These are phyloP conservation scores for Stephania cephalantha DNA, from an alignment of 164 flowering plant genomes.

Conservation along the genomic window DNA sequence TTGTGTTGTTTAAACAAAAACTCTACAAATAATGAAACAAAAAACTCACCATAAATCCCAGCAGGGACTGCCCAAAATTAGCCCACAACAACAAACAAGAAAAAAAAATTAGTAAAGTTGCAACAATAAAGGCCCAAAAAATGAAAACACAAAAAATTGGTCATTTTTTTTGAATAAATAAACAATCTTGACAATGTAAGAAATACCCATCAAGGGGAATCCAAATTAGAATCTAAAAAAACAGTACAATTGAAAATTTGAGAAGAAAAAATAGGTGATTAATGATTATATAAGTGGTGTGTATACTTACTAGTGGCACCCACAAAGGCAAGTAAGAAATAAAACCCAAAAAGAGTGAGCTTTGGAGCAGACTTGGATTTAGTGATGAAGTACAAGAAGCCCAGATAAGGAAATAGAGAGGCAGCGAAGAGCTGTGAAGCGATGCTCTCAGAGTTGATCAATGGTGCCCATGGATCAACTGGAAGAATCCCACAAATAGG, in stretches of 20 bases:
- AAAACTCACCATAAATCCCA: conserved; percentile 80
- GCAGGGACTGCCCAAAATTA: conserved; percentile 64
- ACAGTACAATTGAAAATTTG: too few relatives aligned
- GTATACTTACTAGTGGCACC: conserved; percentile 86
- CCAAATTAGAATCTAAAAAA: too few relatives aligned
- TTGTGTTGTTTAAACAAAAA: neutral
- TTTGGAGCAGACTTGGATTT: conserved; percentile 82
- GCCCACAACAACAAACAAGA: conserved; percentile 10
- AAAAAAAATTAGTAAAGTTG: conserved; percentile 11
- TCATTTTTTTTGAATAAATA: too few relatives aligned
- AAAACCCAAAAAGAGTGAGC: conserved; percentile 94
- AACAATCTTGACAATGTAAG: too few relatives aligned
- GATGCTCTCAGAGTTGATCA: conserved; percentile 77
- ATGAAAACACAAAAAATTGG: too few relatives aligned
- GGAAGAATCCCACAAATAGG: conserved; percentile 47
- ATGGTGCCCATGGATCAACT: conserved; percentile 96
- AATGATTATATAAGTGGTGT: neutral
- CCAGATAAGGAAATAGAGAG: conserved; percentile 82
- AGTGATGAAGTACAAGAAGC: conserved; percentile 89
- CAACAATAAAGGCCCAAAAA: too few relatives aligned
- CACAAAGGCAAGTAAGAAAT: conserved; percentile 90
- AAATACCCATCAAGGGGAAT: too few relatives aligned
- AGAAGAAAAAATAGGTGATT: too few relatives aligned
- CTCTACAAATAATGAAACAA: neutral
- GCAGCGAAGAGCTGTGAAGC: conserved; percentile 86